Base-by-base conservation (phyloP, 2,329 filamentous ascomycete genomes). In the Fusarium tupiense region DNA sequence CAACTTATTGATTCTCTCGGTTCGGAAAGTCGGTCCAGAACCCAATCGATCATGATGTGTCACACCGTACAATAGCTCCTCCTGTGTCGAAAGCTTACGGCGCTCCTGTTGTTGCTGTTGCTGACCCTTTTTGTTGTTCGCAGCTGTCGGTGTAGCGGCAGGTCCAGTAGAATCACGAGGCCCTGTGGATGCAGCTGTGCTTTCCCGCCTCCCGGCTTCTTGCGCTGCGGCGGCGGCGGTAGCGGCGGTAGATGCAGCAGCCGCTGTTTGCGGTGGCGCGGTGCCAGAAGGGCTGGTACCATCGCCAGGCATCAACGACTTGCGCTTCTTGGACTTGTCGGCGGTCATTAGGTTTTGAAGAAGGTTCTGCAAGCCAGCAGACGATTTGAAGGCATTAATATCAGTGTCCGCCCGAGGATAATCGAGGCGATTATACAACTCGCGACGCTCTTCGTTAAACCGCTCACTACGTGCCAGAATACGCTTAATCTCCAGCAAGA, bases 291-390 rank as follows among this genome's bases (percentile, higher is more conserved):
- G 86, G 64, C 85, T 88, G 37, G 82, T 82, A 35, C 85, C 87
- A 33, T 92, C 92, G 14, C 87, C 84, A 6, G 88, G 90, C 77
- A 92, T 88, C 33, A 93, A 85, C 9, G 91, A 91, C 81, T 92
- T 94, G 67, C 94, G 92, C 83, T 98, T 98, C 87, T 97, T 97
- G 71, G 91, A 91, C 82, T 96, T 95, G 82, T 98, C 96, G 61
- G 91, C 91, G 64, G 89, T 90, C 82, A 97, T 90, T 41, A 98
- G 89, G 73, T 92, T 95, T 79, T 96, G 92, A 68, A 98, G 90
- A 24, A 98, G 88, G 61, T 91, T 90, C 63, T 94, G 91, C 8
- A 99, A 85, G 13, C 94, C 94, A 71, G 91, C 88, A 61, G 93
- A 97, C 24, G 93, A 93, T 78, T 94, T 94, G 85, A 97, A 98